Conservation (phyloP, 495 filamentous ascomycete genomes). For the Achaetomiella virescens region DNA sequence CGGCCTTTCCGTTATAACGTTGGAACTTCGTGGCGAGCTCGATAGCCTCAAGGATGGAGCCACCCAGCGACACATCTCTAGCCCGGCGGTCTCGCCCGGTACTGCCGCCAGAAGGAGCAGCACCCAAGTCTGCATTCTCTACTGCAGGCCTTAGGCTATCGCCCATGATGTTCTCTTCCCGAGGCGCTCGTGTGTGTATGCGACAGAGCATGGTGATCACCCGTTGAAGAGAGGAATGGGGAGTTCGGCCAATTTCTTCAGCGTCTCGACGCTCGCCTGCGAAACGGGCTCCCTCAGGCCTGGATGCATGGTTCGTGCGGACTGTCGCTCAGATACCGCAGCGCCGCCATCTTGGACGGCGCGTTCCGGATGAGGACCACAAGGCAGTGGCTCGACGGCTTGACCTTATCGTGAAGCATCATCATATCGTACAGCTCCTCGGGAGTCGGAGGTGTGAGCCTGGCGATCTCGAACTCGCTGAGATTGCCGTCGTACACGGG, state of each 20-base stretch:
- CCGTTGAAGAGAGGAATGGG: conserved; percentile 29
- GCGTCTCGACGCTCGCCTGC: neutral
- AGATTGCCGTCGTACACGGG: conserved; percentile 36
- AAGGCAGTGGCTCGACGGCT: conserved; percentile 31
- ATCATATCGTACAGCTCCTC: conserved; percentile 36
- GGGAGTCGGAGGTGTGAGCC: conserved; percentile 34
- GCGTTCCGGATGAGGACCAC: conserved; percentile 31
- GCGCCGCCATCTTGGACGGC: conserved; percentile 22
- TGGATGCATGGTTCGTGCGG: conserved; percentile 6
- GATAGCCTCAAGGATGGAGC: conserved; percentile 19
- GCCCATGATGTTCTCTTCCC: too few relatives aligned
- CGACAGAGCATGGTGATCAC: conserved; percentile 38
- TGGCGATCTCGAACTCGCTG: conserved; percentile 37
- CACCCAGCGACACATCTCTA: neutral
- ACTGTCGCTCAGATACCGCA: conserved; percentile 36
- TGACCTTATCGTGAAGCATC: conserved; percentile 32
- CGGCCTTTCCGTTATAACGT: neutral
- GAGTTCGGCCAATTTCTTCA: neutral
- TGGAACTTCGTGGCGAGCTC: conserved; percentile 16
- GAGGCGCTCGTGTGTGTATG: conserved; percentile 18
- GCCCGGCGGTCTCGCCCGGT: neutral
- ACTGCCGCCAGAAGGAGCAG: neutral
- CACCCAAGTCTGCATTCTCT: neutral
- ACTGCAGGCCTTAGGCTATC: neutral
- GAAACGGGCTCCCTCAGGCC: conserved; percentile 9